phyloP scores from a whole-genome alignment of 768 basidiomycete species.

The Pleurotus salmoneostramineus region DNA sequence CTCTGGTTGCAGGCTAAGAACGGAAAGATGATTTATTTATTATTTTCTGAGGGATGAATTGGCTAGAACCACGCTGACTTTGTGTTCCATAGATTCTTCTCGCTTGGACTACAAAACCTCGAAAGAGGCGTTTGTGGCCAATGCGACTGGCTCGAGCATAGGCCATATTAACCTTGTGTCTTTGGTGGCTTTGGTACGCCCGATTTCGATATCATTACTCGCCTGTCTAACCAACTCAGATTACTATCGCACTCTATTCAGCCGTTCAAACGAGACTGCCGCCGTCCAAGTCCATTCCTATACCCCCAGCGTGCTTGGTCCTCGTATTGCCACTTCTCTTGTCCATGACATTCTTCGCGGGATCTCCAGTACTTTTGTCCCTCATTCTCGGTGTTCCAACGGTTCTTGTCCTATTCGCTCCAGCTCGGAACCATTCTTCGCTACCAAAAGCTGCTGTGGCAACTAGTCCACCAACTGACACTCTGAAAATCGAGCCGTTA shows the following conservation, averaged over 20 bases:
- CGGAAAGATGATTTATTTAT: conserved; percentile 2
- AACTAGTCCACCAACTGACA: conserved; percentile 7
- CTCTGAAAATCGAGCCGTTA: conserved; percentile 36
- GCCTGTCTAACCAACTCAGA: conserved; percentile 33
- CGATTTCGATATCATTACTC: background rate
- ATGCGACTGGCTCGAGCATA: conserved; percentile 60
- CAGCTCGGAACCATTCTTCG: conserved; percentile 35
- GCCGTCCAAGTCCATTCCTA: conserved; percentile 28
- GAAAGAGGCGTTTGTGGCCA: conserved; percentile 75
- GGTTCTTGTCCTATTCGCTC: conserved; percentile 38
- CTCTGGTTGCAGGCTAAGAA: conserved; percentile 1
- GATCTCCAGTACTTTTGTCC: conserved; percentile 49
- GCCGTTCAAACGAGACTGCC: conserved; percentile 48
- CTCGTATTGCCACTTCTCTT: conserved; percentile 78
- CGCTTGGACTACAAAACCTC: conserved; percentile 48
- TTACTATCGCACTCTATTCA: conserved; percentile 69
- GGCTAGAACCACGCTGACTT: too few species aligned
- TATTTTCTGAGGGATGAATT: background rate
- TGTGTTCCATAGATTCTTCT: too few species aligned
- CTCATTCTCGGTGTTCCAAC: conserved; percentile 43
- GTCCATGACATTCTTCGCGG: conserved; percentile 74
- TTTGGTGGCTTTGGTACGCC: conserved; percentile 47
- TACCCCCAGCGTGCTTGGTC: conserved; percentile 53
- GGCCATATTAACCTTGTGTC: conserved; percentile 60
- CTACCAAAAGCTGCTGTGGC: conserved; percentile 25